Conservation (phyloP, 768 basidiomycete species). For the Lactarius deliciosus region DNA sequence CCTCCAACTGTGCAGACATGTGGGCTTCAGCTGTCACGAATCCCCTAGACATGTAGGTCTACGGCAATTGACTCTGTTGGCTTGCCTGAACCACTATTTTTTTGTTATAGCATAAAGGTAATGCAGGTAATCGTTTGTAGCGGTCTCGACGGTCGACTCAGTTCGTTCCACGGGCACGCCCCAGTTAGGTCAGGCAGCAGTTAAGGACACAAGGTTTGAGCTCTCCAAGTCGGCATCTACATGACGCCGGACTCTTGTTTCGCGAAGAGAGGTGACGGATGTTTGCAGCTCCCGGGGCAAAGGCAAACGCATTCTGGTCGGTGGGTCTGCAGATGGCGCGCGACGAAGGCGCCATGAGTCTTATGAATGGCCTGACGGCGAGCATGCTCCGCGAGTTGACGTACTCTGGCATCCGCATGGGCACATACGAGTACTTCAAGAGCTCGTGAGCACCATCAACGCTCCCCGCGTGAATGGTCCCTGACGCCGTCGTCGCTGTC, state of each 20-base stretch:
- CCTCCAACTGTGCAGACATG: conserved; percentile 34
- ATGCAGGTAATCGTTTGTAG: background rate
- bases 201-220: conserved; percentile 35
- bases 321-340: conserved; percentile 39
- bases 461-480: background rate
- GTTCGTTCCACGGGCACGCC: background rate
- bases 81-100: background rate
- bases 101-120: conserved; percentile 34
- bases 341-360: conserved; percentile 36
- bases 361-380: conserved; percentile 38
- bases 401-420: conserved; percentile 40
- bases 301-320: conserved; percentile 37
- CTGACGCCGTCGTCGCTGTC: background rate
- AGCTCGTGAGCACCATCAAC: conserved; percentile 33
- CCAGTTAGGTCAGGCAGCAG: conserved; percentile 37
- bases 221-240: background rate
- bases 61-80: background rate
- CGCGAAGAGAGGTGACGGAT: background rate
- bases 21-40: conserved; percentile 38
- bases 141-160: background rate
- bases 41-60: conserved; percentile 39
- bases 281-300: conserved; percentile 33
- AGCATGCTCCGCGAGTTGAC: conserved; percentile 39
- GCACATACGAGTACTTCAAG: conserved; percentile 42
- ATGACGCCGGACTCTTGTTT: background rate